These are phyloP conservation scores for Penicillium parvum DNA, from an alignment of 495 filamentous ascomycete genomes.

Conservation along the genomic window DNA sequence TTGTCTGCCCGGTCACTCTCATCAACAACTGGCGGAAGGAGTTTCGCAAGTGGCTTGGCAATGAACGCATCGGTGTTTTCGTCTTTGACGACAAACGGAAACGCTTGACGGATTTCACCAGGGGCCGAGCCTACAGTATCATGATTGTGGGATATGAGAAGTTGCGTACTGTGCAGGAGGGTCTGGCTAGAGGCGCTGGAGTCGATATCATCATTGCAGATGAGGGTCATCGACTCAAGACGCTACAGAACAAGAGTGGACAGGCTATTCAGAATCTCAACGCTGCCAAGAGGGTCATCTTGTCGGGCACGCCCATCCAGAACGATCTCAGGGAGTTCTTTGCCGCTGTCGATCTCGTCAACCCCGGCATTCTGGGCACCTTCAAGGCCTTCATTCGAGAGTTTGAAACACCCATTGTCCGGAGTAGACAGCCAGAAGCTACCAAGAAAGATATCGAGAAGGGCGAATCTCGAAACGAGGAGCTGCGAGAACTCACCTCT, in stretches of 20 bases:
- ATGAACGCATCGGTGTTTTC: constrained; percentile 72
- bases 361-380: constrained; percentile 66
- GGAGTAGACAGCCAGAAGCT: constrained; percentile 68
- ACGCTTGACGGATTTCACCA: constrained; percentile 69
- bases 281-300: constrained; percentile 61
- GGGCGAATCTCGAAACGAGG: constrained; percentile 64
- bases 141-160: constrained; percentile 87
- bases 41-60: constrained; percentile 76
- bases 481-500: constrained; percentile 62
- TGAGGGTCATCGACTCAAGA: constrained; percentile 79
- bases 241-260: constrained; percentile 75
- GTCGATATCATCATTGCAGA: constrained; percentile 79
- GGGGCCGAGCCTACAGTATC: constrained; percentile 66
- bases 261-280: constrained; percentile 70
- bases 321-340: constrained; percentile 80
- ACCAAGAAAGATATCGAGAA: constrained; percentile 64
- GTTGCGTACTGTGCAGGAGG: constrained; percentile 62
- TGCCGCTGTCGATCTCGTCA: constrained; percentile 75
- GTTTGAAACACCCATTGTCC: constrained; percentile 70
- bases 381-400: constrained; percentile 66
- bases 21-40: constrained; percentile 81
- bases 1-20: constrained; percentile 76
- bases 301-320: constrained; percentile 76
- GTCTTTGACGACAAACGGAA: constrained; percentile 64
- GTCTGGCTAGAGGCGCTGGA: constrained; percentile 57